Percentiles rank a stretch among this genome's conserved stretches.
Evolutionary conservation across 768 basidiomycete genomes (phyloP).

Genomic region (Collybia sp.): DNA sequence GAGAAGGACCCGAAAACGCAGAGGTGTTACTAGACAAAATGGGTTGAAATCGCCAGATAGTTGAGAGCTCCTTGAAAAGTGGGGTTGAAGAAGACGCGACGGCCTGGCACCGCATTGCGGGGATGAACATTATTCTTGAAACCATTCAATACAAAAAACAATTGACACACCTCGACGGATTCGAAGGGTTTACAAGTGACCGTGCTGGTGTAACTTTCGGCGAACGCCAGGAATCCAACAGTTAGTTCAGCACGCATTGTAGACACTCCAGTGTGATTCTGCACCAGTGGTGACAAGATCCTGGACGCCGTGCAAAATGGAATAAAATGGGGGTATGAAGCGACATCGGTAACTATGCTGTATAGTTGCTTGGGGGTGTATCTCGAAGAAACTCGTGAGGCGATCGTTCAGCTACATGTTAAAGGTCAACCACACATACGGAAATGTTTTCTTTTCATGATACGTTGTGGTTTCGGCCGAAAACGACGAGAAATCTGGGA

Average conservation of each 20-base stretch:
- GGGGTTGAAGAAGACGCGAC: conserved; percentile 66
- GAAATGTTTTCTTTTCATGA: too few relatives aligned
- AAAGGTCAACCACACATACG: too few relatives aligned
- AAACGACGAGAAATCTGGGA: too few relatives aligned
- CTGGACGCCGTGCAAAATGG: conserved; percentile 82
- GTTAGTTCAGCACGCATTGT: conserved; percentile 81
- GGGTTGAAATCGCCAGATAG: conserved; percentile 72
- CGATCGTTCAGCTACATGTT: too few relatives aligned
- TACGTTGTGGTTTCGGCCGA: too few relatives aligned
- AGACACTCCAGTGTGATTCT: conserved; percentile 21
- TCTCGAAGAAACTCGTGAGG: conserved; percentile 30
- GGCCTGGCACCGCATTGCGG: conserved; percentile 41
- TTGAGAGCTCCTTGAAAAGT: conserved; percentile 68
- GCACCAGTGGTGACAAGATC: conserved; percentile 39
- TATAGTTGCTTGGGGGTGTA: conserved; percentile 80
- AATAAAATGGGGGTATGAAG: conserved; percentile 80
- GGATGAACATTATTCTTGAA: not conserved
- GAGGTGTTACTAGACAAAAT: conserved; percentile 38
- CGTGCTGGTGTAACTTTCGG: conserved; percentile 82
- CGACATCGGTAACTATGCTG: conserved; percentile 81
- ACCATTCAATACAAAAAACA: not conserved
- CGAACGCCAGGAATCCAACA: conserved; percentile 83
- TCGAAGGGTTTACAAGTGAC: conserved; percentile 79
- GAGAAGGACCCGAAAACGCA: conserved; percentile 18
- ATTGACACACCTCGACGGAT: conserved; percentile 68